Evolutionary conservation across 2,329 filamentous ascomycete genomes (phyloP), one percentile per base, ranked within the genome.

Genomic region (Exophiala sideris): DNA sequence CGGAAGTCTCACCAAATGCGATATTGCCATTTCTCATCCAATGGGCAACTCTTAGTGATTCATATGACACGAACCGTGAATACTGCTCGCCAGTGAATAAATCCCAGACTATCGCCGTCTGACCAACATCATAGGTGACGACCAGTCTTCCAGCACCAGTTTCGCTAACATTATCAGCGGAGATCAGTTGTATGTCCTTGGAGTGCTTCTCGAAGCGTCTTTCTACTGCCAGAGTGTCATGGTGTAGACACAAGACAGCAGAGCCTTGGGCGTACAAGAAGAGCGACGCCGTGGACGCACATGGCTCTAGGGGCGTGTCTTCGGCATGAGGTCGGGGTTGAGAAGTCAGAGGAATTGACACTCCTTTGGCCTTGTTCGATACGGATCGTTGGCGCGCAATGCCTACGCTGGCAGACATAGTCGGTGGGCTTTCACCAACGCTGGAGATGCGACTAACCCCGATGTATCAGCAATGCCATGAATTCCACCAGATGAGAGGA

Each of bases 21-120:
- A 99, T 86, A 73, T 96, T 95, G 50, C 94, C 94, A 73, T 96
- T 96, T 41, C 87, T 83, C 91, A 99, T 96, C 90, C 94, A 99
- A 10, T 88, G 80, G 35, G 91, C 92, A 29, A 89, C 86, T 18
- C 85, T 86, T 59, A 97, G 80, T 62, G 88, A 83, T 66, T 95
- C 90, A 67, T 95, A 96, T 0, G 91, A 94, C 20, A 87, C 86
- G 74, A 97, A 97, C n/a, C 91, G 83, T 36, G 92, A 86, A 54
- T 96, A 81, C 71, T 96, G 91, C 56, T 91, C 85, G 45, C 94
- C 94, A 0, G 90, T 95, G 74, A 95, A 84, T 57, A 96, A 79
- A 72, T 99, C 92, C 94, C 94, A 99, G 6, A 97, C 89, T 67
- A 97, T 96, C 3, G 91, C 90, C 1, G 89, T 96, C 70, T 92